Evolutionary conservation across 495 filamentous ascomycete genomes (phyloP), one percentile per base, ranked within the genome.

Genomic region (Bathelium albidoporum): DNA sequence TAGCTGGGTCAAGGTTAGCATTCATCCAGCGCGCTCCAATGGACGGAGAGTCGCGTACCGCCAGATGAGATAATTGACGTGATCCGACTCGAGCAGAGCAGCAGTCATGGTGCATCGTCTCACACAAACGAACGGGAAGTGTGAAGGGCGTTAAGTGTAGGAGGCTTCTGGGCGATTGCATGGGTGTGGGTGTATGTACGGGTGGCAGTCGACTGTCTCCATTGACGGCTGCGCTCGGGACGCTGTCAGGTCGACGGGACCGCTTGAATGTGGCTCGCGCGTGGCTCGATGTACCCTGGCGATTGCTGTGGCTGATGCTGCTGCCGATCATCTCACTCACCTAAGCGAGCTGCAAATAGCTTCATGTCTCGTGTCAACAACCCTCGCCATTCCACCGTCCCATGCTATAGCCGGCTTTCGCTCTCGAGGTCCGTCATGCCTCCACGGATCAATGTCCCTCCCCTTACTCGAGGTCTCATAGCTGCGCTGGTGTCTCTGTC

Each of bases 21-120:
- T 62, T 45, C 7, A 24, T 24, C 5, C 4, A 26, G 22, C 9
- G 34, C 60, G 39, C 24, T 7, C 10, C 43, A 26, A 3, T 20
- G 67, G 62, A 70, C 71, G 71, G 74, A 66, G 69, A 67, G 69
- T 29, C 22, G 83, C 90, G 76, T 83, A 97, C 90, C 91, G 91
- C 89, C 91, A 96, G 80, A 98, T 89, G 78, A 98, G 81, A 81
- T 93, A 97, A 83, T 97, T 98, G 80, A 97, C 85, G 78, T 93
- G 88, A 80, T 97, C 85, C 65, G 91, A 93, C 75, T 89, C 88
- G 71, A 98, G 83, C 69, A 78, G 28, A 43, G 69, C 64, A 59
- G 61, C 64, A 28, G 65, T 62, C 71, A 74, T 74, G 41, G 64
- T 65, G 70, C 68, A 72, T 70, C 28, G 31, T 60, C 58, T 43